phyloP scores from a whole-genome alignment of 2,329 filamentous ascomycete species.

The Paecilomyces niveus region DNA sequence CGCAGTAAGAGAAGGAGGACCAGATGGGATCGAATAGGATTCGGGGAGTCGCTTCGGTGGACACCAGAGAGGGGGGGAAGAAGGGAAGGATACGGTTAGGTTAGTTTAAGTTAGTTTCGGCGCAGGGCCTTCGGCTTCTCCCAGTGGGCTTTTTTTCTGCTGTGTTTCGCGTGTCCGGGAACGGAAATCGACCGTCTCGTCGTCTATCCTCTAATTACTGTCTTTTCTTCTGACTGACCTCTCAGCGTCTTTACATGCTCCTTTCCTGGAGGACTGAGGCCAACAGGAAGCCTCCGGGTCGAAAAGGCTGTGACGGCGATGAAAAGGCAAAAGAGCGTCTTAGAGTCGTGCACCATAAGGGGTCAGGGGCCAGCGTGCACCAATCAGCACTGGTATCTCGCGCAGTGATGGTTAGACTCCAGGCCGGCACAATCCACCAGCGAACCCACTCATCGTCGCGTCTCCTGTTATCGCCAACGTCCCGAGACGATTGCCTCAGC shows the following conservation, averaged over 20 bases:
- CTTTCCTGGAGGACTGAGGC: neutral
- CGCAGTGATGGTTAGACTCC: too few relatives aligned
- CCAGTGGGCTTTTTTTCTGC: neutral
- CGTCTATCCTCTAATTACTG: neutral
- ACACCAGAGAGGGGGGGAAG: neutral
- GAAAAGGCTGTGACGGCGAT: neutral
- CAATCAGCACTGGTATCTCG: neutral
- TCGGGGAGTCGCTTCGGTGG: neutral
- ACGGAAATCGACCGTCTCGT: neutral
- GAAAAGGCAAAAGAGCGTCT: neutral
- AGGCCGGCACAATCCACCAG: neutral
- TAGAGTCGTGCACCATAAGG: neutral
- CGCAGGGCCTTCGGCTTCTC: neutral
- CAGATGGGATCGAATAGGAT: neutral
- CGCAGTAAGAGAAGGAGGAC: neutral
- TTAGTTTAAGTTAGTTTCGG: neutral
- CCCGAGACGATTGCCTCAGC: neutral
- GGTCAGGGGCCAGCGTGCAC: neutral
- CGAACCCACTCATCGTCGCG: neutral
- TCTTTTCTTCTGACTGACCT: too few relatives aligned
- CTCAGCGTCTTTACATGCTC: too few relatives aligned
- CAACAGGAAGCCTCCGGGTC: neutral
- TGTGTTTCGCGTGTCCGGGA: neutral
- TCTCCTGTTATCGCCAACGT: neutral
- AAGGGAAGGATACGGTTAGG: neutral